A percentile compares a stretch with the other conserved stretches of the same genome.
Conservation (phyloP, 2,329 filamentous ascomycete genomes). For the Dothideomycetes sp. region DNA sequence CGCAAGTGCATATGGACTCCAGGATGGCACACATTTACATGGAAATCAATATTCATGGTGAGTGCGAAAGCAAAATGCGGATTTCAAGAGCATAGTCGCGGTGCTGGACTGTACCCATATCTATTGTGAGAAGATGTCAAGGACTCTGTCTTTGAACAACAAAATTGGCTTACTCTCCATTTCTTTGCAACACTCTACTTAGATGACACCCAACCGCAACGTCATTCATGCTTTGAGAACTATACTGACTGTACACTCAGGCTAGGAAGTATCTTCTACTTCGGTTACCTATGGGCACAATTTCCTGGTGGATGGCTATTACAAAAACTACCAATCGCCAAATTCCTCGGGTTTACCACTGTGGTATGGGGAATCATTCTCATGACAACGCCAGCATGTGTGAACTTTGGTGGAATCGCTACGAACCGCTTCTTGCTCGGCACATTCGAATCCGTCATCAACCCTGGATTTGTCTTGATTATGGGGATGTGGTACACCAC, state of each 20-base stretch:
- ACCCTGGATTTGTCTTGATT: conserved; percentile 29
- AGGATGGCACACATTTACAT: conserved; percentile 38
- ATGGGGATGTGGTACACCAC: conserved; percentile 28
- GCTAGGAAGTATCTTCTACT: conserved; percentile 42
- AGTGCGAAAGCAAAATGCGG: no score
- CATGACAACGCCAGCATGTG: conserved; percentile 33
- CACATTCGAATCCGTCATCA: conserved; percentile 28
- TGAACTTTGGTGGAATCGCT: conserved; percentile 32
- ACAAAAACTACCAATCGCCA: conserved; percentile 38
- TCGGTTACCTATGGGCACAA: conserved; percentile 40
- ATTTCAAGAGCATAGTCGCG: no score
- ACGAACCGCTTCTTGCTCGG: conserved; percentile 30
- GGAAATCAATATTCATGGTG: conserved; percentile 47
- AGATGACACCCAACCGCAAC: no score
- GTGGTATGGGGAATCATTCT: conserved; percentile 32
- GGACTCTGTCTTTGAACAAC: no score
- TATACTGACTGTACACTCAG: no score
- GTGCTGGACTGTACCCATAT: no score
- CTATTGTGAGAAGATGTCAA: no score
- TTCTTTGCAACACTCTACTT: no score
- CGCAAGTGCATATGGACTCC: conserved; percentile 41
- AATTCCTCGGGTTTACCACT: conserved; percentile 35
- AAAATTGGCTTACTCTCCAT: no score
- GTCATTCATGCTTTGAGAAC: no score
- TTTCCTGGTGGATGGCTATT: conserved; percentile 36